phyloP scores from a whole-genome alignment of 1,284 basidiomycete genomes.

The Termitomyces sp. region DNA sequence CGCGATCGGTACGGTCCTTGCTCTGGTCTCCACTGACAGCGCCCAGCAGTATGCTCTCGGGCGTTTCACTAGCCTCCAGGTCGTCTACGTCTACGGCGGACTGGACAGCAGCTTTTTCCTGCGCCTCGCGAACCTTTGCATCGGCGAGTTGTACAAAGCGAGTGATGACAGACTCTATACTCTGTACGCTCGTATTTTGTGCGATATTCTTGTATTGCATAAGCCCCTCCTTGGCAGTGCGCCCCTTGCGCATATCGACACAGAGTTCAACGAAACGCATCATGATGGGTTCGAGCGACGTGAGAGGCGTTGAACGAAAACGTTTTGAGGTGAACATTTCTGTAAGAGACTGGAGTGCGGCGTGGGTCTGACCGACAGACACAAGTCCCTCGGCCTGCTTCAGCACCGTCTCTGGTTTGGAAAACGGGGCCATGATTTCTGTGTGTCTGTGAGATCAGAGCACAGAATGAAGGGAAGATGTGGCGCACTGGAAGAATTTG shows the following conservation, averaged over 20 bases:
- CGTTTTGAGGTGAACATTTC: conserved; percentile 94
- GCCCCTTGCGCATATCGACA: conserved; percentile 91
- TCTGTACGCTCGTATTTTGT: conserved; percentile 87
- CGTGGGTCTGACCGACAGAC: conserved; percentile 84
- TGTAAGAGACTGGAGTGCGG: conserved; percentile 84
- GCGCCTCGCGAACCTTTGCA: conserved; percentile 82
- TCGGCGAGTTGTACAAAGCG: conserved; percentile 88
- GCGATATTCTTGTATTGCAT: conserved; percentile 97
- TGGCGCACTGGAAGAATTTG: conserved; percentile 4
- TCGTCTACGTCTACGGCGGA: conserved; percentile 81
- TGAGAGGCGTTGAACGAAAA: conserved; percentile 88
- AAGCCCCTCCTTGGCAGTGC: conserved; percentile 91
- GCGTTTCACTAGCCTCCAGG: conserved; percentile 87
- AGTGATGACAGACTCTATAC: conserved; percentile 91
- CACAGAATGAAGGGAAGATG: not conserved
- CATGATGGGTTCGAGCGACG: conserved; percentile 94
- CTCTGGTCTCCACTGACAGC: conserved; percentile 89
- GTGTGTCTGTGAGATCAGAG: not conserved
- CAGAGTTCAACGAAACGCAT: conserved; percentile 92
- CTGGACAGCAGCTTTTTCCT: conserved; percentile 76
- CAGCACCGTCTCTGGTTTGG: conserved; percentile 87
- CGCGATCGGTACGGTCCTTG: conserved; percentile 93
- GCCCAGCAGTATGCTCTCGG: conserved; percentile 85
- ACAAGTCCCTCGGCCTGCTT: conserved; percentile 91
- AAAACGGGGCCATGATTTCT: conserved; percentile 75